Base-by-base conservation (phyloP, 257 asterid genomes). In the Eucommia ulmoides region DNA sequence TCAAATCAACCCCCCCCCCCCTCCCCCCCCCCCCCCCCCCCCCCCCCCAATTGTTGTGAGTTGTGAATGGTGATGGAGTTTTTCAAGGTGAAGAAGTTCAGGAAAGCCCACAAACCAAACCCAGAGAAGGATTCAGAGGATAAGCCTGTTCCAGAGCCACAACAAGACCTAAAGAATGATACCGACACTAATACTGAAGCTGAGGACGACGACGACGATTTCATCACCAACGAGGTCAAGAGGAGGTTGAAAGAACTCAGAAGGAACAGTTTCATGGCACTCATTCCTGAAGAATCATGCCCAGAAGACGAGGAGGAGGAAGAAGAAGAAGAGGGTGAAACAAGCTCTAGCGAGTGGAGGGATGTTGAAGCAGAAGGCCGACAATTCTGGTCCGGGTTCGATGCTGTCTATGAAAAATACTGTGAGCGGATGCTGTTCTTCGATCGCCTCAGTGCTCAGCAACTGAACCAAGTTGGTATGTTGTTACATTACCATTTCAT, bases 161-260 rank as follows among this genome's bases (percentile, higher is more conserved):
- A 78, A 59, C 84, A 72, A 58, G n/a, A n/a, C n/a, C 75, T 69
- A 38, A 75, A 60, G 51, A 74, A 63, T 21, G 87, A 88, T 65
- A 41, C 75, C n/a, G 48, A 19, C 4, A 35, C 64, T 45, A 74
- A 73, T 61, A 49, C 73, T 55, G 93, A 84, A 53, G 53, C 60
- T 16, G 95, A 84, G 66, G 97, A 88, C 0, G 98, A 89, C 0
- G 96, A 89, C 4, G 96, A 88, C 41, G 96, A 89, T 66, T 85
- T 89, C 66, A 89, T 89, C 62, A 74, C 83, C 1, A 83, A 82
- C 51, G 98, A 89, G 80, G 94, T 89, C 52, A 86, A 86, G 65
- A 77, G 92, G 81, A 89, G 94, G 81, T 60, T 89, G 65, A 85
- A 86, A 69, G 96, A 82, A 69, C 83, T 89, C 33, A 68, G 91